These are phyloP conservation scores for Aphanocladium album DNA, from an alignment of 2,329 filamentous ascomycete genomes.

Conservation along the genomic window DNA sequence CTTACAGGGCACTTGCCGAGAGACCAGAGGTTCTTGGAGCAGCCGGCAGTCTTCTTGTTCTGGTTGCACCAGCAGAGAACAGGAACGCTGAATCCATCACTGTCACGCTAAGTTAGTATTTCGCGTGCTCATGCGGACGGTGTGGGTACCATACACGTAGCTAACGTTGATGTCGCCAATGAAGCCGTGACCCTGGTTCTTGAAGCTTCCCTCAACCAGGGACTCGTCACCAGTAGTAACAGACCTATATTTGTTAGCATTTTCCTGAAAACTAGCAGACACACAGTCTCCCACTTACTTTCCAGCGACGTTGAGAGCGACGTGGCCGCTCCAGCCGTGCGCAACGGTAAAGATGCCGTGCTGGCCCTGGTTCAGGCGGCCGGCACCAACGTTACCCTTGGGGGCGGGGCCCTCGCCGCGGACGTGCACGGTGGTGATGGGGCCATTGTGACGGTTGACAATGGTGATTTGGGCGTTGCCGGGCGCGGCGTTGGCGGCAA, in stretches of 20 bases:
- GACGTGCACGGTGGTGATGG: constrained; percentile 8
- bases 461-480: neutral
- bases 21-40: constrained; percentile 12
- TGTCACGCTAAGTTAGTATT: neutral
- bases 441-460: neutral
- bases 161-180: constrained; percentile 15
- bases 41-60: constrained; percentile 11
- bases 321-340: constrained; percentile 11
- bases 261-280: no score
- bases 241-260: neutral
- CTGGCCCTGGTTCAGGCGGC: neutral
- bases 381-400: constrained; percentile 1
- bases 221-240: constrained; percentile 20
- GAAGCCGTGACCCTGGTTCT: constrained; percentile 4
- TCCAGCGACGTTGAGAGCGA: constrained; percentile 10
- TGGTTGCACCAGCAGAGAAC: constrained; percentile 15
- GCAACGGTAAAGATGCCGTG: constrained; percentile 3
- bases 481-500: neutral
- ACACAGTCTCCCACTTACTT: neutral
- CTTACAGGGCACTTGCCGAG: constrained; percentile 8
- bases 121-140: neutral
- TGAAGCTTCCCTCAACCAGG: constrained; percentile 15
- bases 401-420: neutral
- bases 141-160: constrained; percentile 14
- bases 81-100: constrained; percentile 12